Evolutionary conservation across 768 basidiomycete species (phyloP), one percentile per base, ranked within the genome.

Genomic region (Amanita polypyramis): DNA sequence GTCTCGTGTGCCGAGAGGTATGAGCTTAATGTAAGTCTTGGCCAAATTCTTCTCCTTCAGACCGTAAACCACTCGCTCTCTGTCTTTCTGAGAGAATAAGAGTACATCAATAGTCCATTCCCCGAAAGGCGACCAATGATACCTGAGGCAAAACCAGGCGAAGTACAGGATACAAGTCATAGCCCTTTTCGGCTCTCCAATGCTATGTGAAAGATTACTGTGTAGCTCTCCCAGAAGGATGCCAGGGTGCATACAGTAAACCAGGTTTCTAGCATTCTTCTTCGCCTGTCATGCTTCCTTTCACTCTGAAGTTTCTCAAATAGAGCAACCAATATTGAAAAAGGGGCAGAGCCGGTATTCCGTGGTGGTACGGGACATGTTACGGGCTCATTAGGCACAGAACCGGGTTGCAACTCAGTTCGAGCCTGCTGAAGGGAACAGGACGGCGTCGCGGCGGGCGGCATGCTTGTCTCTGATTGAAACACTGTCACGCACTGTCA

Each of bases 11-110:
- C 85, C 84, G 2, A 99, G 70, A 1, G 88, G 89, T 30, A 98
- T 85, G 2, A 94, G 74, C 52, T 85, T 82, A 67, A 95, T 90
- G 60, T 94, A 96, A 8, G 79, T 80, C 63, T 93, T 97, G 4
- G 93, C 94, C 2, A 99, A 68, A 59, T 86, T 88, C 66, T 86
- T 87, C 69, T 99, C 96, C 62, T 99, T 99, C 54, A 96, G 64
- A 11, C 92, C 89, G 62, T 98, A 99, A 0, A 93, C 82, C 0
- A 89, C 77, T 45, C 96, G 80, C 52, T 97, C 91, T 29, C 85
- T 76, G 61, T 98, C 96, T 77, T 96, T 89, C 92, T 98, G 62
- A 17, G 50, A 11, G 14, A 27, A 43, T 21, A n/a, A 15, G 34
- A 19, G 25, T 45, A 11, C 34, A 37, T 44, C 4, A 50, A 25